These are phyloP conservation scores for Trichoderma harzianum DNA, from an alignment of 2,329 filamentous ascomycete species.

Conservation along the genomic window DNA sequence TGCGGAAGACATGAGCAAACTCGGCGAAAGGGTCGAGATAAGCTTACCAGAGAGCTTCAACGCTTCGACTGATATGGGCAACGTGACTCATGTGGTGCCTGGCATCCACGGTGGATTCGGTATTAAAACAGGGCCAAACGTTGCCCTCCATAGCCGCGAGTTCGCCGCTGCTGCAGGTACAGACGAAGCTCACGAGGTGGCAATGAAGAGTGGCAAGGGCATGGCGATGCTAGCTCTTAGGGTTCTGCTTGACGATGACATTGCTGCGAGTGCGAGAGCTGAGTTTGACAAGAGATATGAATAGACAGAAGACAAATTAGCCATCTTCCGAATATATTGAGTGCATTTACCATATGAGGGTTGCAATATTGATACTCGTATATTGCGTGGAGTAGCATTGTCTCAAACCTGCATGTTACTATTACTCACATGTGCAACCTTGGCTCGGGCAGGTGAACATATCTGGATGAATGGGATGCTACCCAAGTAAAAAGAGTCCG, in stretches of 20 bases:
- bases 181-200: slow-evolving; percentile 37
- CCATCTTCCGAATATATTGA: background rate
- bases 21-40: slow-evolving; percentile 36
- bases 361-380: background rate
- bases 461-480: background rate
- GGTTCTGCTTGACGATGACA: slow-evolving; percentile 27
- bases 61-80: slow-evolving; percentile 50
- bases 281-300: slow-evolving; percentile 23
- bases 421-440: background rate
- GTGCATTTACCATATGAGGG: background rate
- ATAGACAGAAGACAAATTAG: background rate
- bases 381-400: background rate
- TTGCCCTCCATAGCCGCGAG: slow-evolving; percentile 37
- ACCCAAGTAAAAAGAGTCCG: background rate
- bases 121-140: slow-evolving; percentile 37
- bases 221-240: slow-evolving; percentile 38
- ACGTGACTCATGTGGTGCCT: slow-evolving; percentile 46
- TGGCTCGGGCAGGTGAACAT: background rate
- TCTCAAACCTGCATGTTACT: background rate
- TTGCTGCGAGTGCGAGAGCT: slow-evolving; percentile 20
- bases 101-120: slow-evolving; percentile 48
- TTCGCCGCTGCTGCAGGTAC: slow-evolving; percentile 45
- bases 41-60: slow-evolving; percentile 36
- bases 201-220: slow-evolving; percentile 43
- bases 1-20: slow-evolving; percentile 40